A percentile compares a stretch with the other conserved stretches of the same genome.
phyloP scores from a whole-genome alignment of 345 rosid genomes.

The Syzygium grande region DNA sequence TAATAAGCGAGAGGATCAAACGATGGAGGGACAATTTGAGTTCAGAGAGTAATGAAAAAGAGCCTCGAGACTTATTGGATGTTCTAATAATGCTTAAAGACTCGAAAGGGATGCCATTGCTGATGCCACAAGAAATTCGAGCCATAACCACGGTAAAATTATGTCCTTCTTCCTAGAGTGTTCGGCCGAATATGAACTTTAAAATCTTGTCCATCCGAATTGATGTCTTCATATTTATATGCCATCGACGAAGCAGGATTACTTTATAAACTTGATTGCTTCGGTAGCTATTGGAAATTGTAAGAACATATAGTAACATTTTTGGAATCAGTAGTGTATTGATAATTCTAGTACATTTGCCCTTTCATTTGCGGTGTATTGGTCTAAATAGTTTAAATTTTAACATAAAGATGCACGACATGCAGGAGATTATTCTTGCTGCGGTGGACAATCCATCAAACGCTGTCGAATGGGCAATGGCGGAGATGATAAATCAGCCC shows the following conservation, averaged over 20 bases:
- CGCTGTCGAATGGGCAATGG: conserved; percentile 25
- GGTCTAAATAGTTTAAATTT: neutral
- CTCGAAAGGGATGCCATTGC: neutral
- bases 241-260: neutral
- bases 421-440: conserved; percentile 27
- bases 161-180: neutral
- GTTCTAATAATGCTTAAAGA: neutral
- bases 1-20: conserved; percentile 1
- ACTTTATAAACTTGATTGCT: neutral
- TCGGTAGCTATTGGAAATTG: neutral
- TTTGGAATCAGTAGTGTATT: neutral
- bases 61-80: neutral
- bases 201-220: neutral
- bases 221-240: neutral
- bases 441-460: conserved; percentile 32
- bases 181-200: neutral
- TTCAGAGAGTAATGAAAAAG: neutral
- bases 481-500: conserved; percentile 20
- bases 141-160: neutral
- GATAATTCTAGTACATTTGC: neutral
- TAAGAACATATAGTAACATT: neutral
- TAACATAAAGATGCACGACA: neutral
- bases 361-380: too few relatives aligned
- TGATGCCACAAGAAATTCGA: neutral
- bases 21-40: conserved; percentile 3